Conservation (phyloP, 2,329 filamentous ascomycete genomes). For the Macrophomina tecta region DNA sequence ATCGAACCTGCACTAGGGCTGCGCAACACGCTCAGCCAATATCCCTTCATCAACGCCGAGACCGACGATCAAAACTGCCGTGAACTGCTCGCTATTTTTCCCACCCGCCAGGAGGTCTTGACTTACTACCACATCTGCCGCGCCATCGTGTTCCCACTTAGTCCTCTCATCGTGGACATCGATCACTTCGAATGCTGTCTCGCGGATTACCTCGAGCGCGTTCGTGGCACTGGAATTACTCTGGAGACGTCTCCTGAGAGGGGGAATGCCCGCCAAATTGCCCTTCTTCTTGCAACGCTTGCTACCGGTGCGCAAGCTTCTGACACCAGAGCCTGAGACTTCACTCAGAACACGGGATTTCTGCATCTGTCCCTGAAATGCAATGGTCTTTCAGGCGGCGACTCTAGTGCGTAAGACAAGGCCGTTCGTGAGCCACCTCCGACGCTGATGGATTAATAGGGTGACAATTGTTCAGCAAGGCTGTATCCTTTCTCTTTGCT, state of each 20-base stretch:
- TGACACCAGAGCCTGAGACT: conserved; percentile 5
- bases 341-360: not conserved
- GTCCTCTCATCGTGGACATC: conserved; percentile 7
- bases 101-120: conserved; percentile 8
- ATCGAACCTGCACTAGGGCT: conserved; percentile 13
- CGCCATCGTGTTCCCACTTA: conserved; percentile 4
- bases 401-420: not conserved
- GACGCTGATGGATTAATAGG: not conserved
- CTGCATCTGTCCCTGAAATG: not conserved
- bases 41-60: conserved; percentile 26
- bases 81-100: not conserved
- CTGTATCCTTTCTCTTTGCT: conserved; percentile 19
- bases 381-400: not conserved
- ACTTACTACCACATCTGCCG: conserved; percentile 18
- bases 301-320: conserved; percentile 20
- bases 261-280: not conserved
- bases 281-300: not conserved
- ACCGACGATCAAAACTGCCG: not conserved
- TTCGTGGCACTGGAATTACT: not conserved
- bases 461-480: conserved; percentile 20
- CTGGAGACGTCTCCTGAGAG: not conserved
- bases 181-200: not conserved
- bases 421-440: fast-evolving
- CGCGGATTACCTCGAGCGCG: not conserved
- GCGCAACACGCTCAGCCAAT: conserved; percentile 2